Evolutionary conservation across 768 basidiomycete genomes (phyloP), one percentile per base, ranked within the genome.

Genomic region (Boletus rubropictus): DNA sequence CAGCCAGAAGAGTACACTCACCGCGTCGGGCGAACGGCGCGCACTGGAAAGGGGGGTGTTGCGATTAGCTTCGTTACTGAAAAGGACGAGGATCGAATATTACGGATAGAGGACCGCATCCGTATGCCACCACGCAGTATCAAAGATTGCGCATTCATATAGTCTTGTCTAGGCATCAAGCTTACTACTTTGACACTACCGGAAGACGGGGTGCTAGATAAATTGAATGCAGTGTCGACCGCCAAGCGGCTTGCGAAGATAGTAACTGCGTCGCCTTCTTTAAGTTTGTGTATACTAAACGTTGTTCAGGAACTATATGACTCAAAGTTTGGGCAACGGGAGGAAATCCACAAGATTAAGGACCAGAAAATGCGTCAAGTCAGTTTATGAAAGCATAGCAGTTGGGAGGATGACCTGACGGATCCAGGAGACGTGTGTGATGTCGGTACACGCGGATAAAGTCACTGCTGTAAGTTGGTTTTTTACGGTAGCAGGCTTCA

Each of bases 11-110:
- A 95, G 63, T 99, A 99, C 61, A 88, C 91, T 2, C 96, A 99
- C 70, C 80, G 96, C 18, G 96, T 99, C 1, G 93, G 93, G 36
- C 70, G 93, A 60, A 97, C 93, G 20, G 93, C 93, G 25, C 82
- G 93, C 57, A 88, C 86, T 10, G 96, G 96, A 6, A 77, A 81
- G 58, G 88, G 86, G 3, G 96, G 96, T 58, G 71, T 93, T 40
- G 91, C 91, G 1, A 75, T 98, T 24, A 98, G 93, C 59, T 89
- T 98, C 61, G 88, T 98, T 43, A 96, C 95, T 2, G 95, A 98
- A 68, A 74, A 79, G 36, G 96, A 98, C 62, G 90, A 94, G 58
- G 84, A 90, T 44, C 73, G 84, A 39, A 80, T 99, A 33, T 54
- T 89, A 56, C 77, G 68, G 50, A 86, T 99, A 46, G 96, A 99